A percentile compares a stretch with the other conserved stretches of the same genome.
Evolutionary conservation across 208 protist genomes (phyloP).

Genomic region (Trypanosoma brucei): DNA sequence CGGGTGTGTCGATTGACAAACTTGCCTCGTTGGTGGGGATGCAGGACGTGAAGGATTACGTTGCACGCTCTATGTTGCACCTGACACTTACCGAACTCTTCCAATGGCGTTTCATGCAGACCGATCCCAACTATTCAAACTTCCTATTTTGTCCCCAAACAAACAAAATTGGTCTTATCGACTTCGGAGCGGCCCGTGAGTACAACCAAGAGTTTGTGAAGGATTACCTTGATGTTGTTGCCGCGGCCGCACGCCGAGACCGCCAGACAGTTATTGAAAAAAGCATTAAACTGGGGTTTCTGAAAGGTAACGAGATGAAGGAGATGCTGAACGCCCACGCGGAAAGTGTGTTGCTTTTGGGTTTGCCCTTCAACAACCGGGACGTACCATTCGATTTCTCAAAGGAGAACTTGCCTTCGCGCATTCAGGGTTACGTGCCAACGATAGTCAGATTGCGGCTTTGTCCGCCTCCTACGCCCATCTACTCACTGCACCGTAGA

Average conservation of each 20-base stretch:
- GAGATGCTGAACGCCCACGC: constrained; percentile 91
- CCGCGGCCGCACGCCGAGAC: constrained; percentile 73
- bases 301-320: constrained; percentile 91
- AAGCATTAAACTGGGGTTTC: constrained; percentile 91
- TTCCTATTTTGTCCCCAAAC: constrained; percentile 90
- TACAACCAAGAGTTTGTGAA: constrained; percentile 82
- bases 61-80: constrained; percentile 80
- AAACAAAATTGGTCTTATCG: constrained; percentile 67
- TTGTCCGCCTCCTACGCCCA: constrained; percentile 80
- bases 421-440: constrained; percentile 83
- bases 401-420: constrained; percentile 68
- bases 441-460: constrained; percentile 92
- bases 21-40: constrained; percentile 34
- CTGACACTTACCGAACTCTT: constrained; percentile 92
- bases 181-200: constrained; percentile 93
- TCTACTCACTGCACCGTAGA: constrained; percentile 95
- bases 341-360: constrained; percentile 82
- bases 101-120: constrained; percentile 95
- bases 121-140: constrained; percentile 96
- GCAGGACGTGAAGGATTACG: constrained; percentile 67
- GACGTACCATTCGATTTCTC: constrained; percentile 85
- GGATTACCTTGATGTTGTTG: constrained; percentile 91
- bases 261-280: constrained; percentile 75
- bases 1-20: constrained; percentile 59
- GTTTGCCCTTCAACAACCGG: constrained; percentile 82